A percentile compares a stretch with the other conserved stretches of the same genome.
phyloP scores from a whole-genome alignment of 2,329 filamentous ascomycete species.

The Pseudogymnoascus sp. region DNA sequence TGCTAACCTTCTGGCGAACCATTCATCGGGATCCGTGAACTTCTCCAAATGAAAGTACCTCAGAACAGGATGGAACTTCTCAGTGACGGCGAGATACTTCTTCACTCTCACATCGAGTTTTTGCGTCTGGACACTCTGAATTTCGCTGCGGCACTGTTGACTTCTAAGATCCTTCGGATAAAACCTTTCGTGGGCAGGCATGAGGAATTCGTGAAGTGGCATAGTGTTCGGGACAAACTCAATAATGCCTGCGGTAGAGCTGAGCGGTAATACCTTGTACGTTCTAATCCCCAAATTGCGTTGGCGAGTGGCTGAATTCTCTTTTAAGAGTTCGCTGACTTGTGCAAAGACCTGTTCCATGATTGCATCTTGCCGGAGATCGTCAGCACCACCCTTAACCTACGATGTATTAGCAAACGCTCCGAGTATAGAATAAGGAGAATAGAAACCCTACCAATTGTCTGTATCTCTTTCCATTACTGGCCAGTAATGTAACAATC shows the following conservation, averaged over 20 bases:
- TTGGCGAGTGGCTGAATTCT: constrained; percentile 80
- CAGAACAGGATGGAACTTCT: constrained; percentile 87
- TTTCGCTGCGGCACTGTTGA: constrained; percentile 70
- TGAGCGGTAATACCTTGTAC: constrained; percentile 93
- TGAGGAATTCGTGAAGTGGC: constrained; percentile 83
- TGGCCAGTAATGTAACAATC: constrained; percentile 75
- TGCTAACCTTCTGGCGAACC: constrained; percentile 82
- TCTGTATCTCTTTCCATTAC: constrained; percentile 73
- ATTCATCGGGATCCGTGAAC: constrained; percentile 90
- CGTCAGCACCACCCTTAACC: constrained; percentile 92
- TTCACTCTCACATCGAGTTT: constrained; percentile 64
- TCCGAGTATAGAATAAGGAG: constrained; percentile 15
- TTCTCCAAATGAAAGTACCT: constrained; percentile 95
- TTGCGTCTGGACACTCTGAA: constrained; percentile 64
- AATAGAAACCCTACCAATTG: constrained; percentile 56
- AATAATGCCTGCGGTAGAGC: constrained; percentile 79
- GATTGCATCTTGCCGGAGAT: constrained; percentile 91
- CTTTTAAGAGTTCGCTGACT: constrained; percentile 81
- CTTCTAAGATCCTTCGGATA: constrained; percentile 78
- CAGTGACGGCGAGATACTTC: constrained; percentile 70
- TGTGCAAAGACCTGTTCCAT: constrained; percentile 99
- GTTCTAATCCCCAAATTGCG: constrained; percentile 86
- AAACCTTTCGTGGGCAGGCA: constrained; percentile 84
- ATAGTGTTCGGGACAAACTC: constrained; percentile 95
- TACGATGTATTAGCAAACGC: constrained; percentile 29